These are phyloP conservation scores for Neofusicoccum laricinum DNA, from an alignment of 2,329 filamentous ascomycete species.

Conservation along the genomic window DNA sequence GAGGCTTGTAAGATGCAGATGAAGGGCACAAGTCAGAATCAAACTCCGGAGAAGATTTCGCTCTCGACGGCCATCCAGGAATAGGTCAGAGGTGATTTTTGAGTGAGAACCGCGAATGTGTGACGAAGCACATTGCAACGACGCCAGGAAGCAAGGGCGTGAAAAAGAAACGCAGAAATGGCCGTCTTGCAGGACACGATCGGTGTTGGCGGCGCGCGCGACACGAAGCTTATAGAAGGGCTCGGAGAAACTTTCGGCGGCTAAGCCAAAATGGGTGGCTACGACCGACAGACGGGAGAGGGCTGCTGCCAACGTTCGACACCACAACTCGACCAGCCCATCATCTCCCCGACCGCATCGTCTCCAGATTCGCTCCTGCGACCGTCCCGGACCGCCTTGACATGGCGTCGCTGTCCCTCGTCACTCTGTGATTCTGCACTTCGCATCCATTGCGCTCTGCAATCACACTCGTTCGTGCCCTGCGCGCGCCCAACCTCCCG, in stretches of 20 bases:
- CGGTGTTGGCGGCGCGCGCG: neutral
- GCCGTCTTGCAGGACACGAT: neutral
- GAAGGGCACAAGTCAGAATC: constrained; percentile 17
- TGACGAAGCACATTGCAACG: constrained; percentile 17
- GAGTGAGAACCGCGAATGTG: constrained; percentile 21
- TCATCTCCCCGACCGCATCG: constrained; percentile 14
- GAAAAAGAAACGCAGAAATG: neutral
- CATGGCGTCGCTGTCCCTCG: constrained; percentile 9
- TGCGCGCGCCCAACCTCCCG: constrained; percentile 16
- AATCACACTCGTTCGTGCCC: constrained; percentile 16
- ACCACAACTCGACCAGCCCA: constrained; percentile 17
- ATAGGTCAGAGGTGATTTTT: constrained; percentile 40
- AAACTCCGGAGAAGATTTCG: constrained; percentile 41
- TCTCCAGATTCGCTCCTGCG: constrained; percentile 12
- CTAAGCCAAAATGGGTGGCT: constrained; percentile 3
- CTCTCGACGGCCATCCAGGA: constrained; percentile 32
- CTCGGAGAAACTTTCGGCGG: constrained; percentile 17
- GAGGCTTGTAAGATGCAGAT: neutral
- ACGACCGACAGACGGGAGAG: constrained; percentile 1
- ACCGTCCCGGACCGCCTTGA: constrained; percentile 9
- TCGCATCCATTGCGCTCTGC: constrained; percentile 14
- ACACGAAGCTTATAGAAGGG: constrained; percentile 15
- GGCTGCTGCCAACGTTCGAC: constrained; percentile 10
- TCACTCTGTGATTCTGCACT: constrained; percentile 5
- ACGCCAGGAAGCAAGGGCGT: neutral